phyloP scores from a whole-genome alignment of 305 asterid species.

The Solanum hybrid region DNA sequence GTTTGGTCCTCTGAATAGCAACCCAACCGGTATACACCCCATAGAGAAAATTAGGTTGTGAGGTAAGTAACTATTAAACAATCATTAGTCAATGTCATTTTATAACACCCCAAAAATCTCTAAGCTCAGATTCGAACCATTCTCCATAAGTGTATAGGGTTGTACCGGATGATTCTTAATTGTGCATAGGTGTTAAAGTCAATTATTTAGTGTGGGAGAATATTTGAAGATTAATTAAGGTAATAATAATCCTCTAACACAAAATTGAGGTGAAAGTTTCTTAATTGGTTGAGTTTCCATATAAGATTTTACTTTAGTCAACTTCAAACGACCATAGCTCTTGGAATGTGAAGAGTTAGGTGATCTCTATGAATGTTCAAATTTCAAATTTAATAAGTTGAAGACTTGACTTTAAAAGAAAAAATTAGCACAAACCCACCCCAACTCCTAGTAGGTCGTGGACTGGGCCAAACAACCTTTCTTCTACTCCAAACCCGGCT shows the following conservation, averaged over 20 bases:
- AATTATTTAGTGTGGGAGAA: background rate
- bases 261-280: background rate
- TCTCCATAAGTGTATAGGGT: background rate
- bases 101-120: too few relatives aligned
- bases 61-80: background rate
- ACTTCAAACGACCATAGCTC: background rate
- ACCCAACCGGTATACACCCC: background rate
- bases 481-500: too few relatives aligned
- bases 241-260: background rate
- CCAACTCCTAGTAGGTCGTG: too few relatives aligned
- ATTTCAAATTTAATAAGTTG: too few relatives aligned
- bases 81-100: background rate
- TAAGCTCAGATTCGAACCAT: background rate
- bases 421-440: too few relatives aligned
- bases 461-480: too few relatives aligned
- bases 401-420: too few relatives aligned
- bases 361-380: too few relatives aligned
- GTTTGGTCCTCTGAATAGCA: background rate
- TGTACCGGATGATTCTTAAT: background rate
- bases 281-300: too few relatives aligned
- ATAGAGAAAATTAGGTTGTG: background rate
- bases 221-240: background rate
- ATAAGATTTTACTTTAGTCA: background rate
- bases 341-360: background rate
- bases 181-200: background rate